phyloP scores from a whole-genome alignment of 768 basidiomycete genomes.

The Cyclocybe aegerita region DNA sequence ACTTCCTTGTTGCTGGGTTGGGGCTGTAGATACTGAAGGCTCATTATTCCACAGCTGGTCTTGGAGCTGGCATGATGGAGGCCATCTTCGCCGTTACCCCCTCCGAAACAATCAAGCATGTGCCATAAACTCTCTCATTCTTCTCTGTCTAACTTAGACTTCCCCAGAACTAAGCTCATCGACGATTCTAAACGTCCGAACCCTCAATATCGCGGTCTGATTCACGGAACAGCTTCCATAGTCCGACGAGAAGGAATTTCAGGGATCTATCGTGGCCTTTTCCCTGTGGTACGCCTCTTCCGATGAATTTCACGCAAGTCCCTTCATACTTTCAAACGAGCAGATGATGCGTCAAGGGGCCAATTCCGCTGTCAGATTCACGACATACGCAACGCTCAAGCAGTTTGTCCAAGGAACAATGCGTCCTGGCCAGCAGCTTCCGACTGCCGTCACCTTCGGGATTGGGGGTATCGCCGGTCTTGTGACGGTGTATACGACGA shows the following conservation, averaged over 20 bases:
- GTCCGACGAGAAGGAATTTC: constrained; percentile 80
- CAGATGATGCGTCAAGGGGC: constrained; percentile 98
- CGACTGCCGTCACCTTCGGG: constrained; percentile 86
- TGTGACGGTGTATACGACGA: constrained; percentile 90
- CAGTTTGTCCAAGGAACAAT: constrained; percentile 87
- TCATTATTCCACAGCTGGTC: constrained; percentile 49
- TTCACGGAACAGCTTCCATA: constrained; percentile 83
- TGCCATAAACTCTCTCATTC: constrained; percentile 2
- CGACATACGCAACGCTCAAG: constrained; percentile 92
- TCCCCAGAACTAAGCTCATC: constrained; percentile 87
- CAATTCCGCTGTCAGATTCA: constrained; percentile 95
- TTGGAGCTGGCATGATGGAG: constrained; percentile 90
- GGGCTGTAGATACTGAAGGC: not conserved
- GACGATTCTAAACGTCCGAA: constrained; percentile 86
- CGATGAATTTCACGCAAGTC: not conserved
- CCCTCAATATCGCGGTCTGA: constrained; percentile 83
- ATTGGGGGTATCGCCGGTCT: constrained; percentile 93
- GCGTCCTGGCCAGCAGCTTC: constrained; percentile 81
- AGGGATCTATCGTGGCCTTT: constrained; percentile 88
- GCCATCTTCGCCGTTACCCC: constrained; percentile 95
- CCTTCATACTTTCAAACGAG: not conserved
- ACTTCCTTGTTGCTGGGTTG: not conserved
- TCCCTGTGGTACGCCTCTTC: constrained; percentile 75
- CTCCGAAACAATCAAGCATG: constrained; percentile 97
- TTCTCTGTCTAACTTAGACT: not conserved